phyloP scores from a whole-genome alignment of 2,329 filamentous ascomycete genomes.

The Aspergillus flavus region DNA sequence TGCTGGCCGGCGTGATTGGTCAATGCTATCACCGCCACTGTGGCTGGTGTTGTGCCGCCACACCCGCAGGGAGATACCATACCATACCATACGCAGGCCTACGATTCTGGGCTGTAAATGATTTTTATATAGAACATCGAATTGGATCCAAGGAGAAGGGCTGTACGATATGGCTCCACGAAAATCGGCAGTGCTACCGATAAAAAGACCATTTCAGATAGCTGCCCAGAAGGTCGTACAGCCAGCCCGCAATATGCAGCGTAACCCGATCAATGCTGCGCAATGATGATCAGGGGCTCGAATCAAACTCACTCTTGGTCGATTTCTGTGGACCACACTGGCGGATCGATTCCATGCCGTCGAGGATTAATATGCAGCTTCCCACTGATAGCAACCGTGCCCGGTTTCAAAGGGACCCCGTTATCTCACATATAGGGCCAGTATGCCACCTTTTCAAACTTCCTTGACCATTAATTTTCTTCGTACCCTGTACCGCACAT shows the following conservation, averaged over 20 bases:
- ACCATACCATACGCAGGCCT: neutral
- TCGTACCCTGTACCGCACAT: slow-evolving; percentile 1
- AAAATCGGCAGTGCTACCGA: neutral
- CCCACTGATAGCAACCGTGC: slow-evolving; percentile 12
- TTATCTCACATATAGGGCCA: slow-evolving; percentile 4
- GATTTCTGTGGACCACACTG: neutral
- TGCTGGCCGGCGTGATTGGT: slow-evolving; percentile 29
- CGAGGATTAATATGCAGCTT: slow-evolving; percentile 14
- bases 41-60: slow-evolving; percentile 26
- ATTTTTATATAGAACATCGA: neutral
- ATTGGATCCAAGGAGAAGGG: neutral
- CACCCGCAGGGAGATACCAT: neutral
- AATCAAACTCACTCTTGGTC: slow-evolving; percentile 1
- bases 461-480: neutral
- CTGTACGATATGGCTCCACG: neutral
- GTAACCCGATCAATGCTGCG: slow-evolving; percentile 8
- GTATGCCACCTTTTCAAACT: neutral
- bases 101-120: neutral
- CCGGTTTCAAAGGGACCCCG: neutral
- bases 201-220: neutral
- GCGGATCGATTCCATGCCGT: neutral
- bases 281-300: slow-evolving; percentile 5
- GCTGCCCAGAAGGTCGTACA: neutral
- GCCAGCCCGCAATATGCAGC: slow-evolving; percentile 7
- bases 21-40: slow-evolving; percentile 31